Evolutionary conservation across 306 rosid genomes (phyloP), one percentile per base, ranked within the genome.

Genomic region (Lathyrus aphaca): DNA sequence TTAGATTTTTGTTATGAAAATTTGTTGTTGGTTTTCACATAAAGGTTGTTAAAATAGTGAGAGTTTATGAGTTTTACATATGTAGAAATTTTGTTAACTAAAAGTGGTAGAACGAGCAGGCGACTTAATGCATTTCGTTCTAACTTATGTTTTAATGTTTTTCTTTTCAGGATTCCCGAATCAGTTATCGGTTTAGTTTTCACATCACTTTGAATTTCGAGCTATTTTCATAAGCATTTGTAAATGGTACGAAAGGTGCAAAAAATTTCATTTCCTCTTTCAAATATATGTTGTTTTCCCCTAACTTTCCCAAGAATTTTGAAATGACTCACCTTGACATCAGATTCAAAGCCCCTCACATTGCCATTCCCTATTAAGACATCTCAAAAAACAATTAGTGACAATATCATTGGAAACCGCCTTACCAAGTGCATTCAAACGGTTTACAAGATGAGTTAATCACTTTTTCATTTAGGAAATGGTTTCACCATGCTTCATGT

Each of bases 161-260:
- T 59, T 59, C 71, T 76, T 85, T 81, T 77, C 95, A 94, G 99
- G 88, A 81, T 94, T 69, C 92, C 96, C 16, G 99, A 95, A 69
- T 82, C 89, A 68, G 78, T 84, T 82, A 96, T 94, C 70, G 87
- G 92, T 77, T 82, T 94, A 82, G 97, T 91, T 80, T 92, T 85
- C 69, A 86, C 96, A 17, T 95, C 99, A 71, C 79, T 94, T 89
- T 94, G 87, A 87, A 84, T 84, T 84, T 95, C 30, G 99, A 91
- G 56, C 72, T 87, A 66, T 85, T 94, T 64, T 94, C 96, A 21
- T 97, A 94, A 89, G 99, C 97, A 37, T 78, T 96, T 14, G 99
- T 89, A 71, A 94, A 94, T 71, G 99, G 99, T 94, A 88, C 61
- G 62, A 62, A 64, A 73, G 45, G 32, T 44, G 46, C 60, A 73